These are phyloP conservation scores for Lactuca saligna DNA, from an alignment of 129 eudicot species.

Conservation along the genomic window DNA sequence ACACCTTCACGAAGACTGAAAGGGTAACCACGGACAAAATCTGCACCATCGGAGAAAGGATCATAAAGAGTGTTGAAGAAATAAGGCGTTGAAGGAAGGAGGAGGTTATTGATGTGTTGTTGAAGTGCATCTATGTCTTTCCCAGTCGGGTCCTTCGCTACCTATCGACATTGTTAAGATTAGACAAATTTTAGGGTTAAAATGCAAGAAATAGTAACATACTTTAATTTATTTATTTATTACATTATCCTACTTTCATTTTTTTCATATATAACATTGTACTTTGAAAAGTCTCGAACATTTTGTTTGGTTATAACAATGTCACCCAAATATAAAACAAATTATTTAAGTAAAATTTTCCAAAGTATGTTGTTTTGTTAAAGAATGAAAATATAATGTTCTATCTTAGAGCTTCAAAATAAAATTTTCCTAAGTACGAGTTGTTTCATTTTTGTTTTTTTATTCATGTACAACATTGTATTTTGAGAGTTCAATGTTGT, in stretches of 20 bases:
- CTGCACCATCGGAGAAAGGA: conserved; percentile 81
- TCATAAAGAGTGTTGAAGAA: conserved; percentile 96
- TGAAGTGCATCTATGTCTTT: conserved; percentile 82
- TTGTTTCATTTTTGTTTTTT: too few species aligned
- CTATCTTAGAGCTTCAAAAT: too few species aligned
- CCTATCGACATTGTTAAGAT: conserved; percentile 37
- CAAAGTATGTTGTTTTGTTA: too few species aligned
- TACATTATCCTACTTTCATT: too few species aligned
- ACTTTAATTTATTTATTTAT: too few species aligned
- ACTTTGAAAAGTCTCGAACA: too few species aligned
- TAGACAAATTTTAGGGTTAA: not conserved
- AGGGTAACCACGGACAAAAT: conserved; percentile 94
- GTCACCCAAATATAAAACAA: too few species aligned
- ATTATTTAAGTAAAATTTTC: too few species aligned
- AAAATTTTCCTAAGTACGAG: too few species aligned
- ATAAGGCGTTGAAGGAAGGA: conserved; percentile 77
- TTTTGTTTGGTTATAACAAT: too few species aligned
- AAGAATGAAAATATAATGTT: not conserved
- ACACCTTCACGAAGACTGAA: conserved; percentile 98
- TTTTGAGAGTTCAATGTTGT: not conserved
- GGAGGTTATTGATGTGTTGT: conserved; percentile 87
- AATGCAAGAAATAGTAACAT: not conserved
- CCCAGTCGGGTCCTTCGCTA: conserved; percentile 85
- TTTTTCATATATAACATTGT: too few species aligned
- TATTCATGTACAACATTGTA: too few species aligned